phyloP scores from a whole-genome alignment of 768 basidiomycete species.

The Boletus rubescentipes region DNA sequence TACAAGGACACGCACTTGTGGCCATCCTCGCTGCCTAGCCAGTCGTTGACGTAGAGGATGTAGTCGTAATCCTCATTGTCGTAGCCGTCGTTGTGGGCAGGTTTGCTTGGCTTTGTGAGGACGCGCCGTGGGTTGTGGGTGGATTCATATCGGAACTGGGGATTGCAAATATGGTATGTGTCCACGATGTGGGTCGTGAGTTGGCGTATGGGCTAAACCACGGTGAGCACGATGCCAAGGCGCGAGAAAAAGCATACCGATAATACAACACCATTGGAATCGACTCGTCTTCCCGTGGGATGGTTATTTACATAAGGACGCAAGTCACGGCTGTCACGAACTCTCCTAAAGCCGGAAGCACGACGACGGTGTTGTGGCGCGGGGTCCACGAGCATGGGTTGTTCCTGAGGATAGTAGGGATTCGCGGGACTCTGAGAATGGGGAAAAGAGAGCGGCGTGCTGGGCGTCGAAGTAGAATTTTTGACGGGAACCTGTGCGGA shows the following conservation, averaged over 20 bases:
- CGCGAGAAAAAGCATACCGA: conserved; percentile 58
- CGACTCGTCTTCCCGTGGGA: conserved; percentile 71
- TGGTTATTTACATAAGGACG: conserved; percentile 68
- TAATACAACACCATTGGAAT: conserved; percentile 70
- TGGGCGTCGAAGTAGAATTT: conserved; percentile 64
- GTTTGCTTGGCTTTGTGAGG: conserved; percentile 96
- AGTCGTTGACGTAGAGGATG: conserved; percentile 98
- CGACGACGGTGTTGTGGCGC: conserved; percentile 58
- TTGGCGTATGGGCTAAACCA: conserved; percentile 51
- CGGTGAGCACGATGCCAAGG: conserved; percentile 9
- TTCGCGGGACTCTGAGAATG: conserved; percentile 50
- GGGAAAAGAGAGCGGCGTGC: conserved; percentile 69
- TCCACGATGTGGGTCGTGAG: conserved; percentile 86
- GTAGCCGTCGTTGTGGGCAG: conserved; percentile 92
- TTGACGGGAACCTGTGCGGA: conserved; percentile 47
- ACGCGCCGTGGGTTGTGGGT: conserved; percentile 94
- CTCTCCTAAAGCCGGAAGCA: conserved; percentile 73
- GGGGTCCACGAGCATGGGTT: conserved; percentile 71
- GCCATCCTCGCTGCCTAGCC: conserved; percentile 90
- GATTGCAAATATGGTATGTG: conserved; percentile 94
- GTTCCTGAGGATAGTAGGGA: conserved; percentile 62
- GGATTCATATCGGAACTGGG: conserved; percentile 92
- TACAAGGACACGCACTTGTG: conserved; percentile 69
- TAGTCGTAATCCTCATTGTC: conserved; percentile 99
- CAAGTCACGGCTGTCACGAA: conserved; percentile 75